Conservation (phyloP, 176 grass and related monocot species). For the Zizania latifolia region DNA sequence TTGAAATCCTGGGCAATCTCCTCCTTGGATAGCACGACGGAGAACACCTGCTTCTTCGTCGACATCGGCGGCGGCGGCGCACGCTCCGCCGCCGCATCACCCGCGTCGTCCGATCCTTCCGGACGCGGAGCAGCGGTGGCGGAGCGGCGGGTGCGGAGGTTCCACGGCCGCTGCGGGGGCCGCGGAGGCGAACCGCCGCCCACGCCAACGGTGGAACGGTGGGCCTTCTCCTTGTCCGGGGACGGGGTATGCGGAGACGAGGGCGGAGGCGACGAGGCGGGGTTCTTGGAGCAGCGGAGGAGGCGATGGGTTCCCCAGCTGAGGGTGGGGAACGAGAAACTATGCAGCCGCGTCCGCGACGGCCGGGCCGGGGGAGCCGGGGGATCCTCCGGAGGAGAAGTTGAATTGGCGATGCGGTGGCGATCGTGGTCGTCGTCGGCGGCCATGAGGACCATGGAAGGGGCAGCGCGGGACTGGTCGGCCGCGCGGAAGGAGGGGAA, state of each 20-base stretch:
- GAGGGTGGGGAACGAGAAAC: conserved; percentile 49
- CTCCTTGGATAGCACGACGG: conserved; percentile 42
- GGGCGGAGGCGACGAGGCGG: not conserved
- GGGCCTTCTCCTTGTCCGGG: conserved; percentile 23
- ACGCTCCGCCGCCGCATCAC: not conserved
- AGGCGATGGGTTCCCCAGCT: conserved; percentile 61
- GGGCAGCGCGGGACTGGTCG: not conserved
- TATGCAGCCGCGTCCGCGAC: conserved; percentile 36
- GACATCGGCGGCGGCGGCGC: not conserved
- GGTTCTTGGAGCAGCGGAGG: conserved; percentile 50
- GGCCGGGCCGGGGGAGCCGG: not conserved
- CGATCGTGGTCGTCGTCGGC: conserved; percentile 12
- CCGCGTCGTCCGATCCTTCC: not conserved
- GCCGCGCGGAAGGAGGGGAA: not conserved
- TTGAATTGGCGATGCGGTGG: not conserved
- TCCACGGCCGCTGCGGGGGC: conserved; percentile 33
- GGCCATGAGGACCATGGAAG: conserved; percentile 47
- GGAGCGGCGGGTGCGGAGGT: conserved; percentile 38
- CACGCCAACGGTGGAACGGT: not conserved
- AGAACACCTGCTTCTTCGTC: conserved; percentile 26
- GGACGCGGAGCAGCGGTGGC: conserved; percentile 20
- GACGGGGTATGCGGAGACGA: not conserved
- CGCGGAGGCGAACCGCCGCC: conserved; percentile 24
- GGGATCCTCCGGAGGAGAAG: not conserved
- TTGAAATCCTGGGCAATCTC: conserved; percentile 55